Conservation (phyloP, 495 filamentous ascomycete genomes). For the Lepidopterella palustris region DNA sequence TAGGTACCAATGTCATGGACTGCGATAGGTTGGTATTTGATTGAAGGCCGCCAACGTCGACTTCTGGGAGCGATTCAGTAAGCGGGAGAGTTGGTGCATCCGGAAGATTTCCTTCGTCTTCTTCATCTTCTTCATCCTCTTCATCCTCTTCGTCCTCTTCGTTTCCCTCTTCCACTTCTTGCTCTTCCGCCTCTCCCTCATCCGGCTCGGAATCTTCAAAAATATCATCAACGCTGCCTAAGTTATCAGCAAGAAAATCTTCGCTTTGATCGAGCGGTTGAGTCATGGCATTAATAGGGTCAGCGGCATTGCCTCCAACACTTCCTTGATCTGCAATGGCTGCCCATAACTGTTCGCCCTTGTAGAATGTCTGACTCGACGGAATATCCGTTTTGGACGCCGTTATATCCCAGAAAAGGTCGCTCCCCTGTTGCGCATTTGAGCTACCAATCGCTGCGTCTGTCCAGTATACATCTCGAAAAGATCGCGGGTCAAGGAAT, state of each 20-base stretch:
- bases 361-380: neutral
- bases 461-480: neutral
- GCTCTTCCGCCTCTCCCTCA: conserved; percentile 3
- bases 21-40: too few species aligned
- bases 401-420: conserved; percentile 13
- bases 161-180: conserved; percentile 10
- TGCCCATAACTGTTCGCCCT: too few species aligned
- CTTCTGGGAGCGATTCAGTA: too few species aligned
- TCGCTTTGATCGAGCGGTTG: too few species aligned
- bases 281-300: too few species aligned
- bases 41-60: too few species aligned
- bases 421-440: neutral
- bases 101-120: neutral
- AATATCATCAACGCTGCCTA: neutral
- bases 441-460: conserved; percentile 9
- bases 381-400: conserved; percentile 9
- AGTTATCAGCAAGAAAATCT: conserved; percentile 21
- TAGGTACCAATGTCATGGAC: too few species aligned
- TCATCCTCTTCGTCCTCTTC: conserved; percentile 6
- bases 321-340: too few species aligned
- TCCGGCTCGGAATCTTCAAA: neutral
- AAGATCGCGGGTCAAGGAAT: conserved; percentile 35
- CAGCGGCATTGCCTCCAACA: too few species aligned
- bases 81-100: too few species aligned
- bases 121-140: conserved; percentile 14